Base-by-base conservation (phyloP, 768 basidiomycete genomes). In the Auricularia cornea region DNA sequence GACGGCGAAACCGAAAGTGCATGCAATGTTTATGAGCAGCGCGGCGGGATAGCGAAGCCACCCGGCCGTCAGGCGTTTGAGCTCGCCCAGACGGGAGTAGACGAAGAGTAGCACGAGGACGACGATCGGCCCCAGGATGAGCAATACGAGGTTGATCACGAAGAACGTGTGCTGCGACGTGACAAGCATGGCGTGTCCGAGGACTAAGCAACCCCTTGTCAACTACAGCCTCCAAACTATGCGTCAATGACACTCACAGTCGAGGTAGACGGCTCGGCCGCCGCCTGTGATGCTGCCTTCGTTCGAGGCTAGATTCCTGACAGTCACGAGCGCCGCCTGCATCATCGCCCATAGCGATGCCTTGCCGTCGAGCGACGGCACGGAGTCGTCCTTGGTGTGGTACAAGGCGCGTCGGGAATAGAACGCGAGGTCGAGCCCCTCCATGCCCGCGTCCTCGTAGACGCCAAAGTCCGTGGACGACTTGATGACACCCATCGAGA, bases 391-490 rank as follows among this genome's bases (percentile, higher is more conserved):
- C 69, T 81, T 81, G 0, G 91, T 92, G 71, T 94, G 92, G 67
- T 93, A 93, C 65, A 79, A 81, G 65, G 87, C 85, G 51, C 91
- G 79, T 1, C 84, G 84, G 64, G 79, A 81, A 72, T 92, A 93
- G 70, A 92, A 93, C 1, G 91, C 88, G 33, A 92, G 74, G 67
- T 93, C 91, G 3, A 91, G 77, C 3, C 91, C 91, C 54, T 83
- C 73, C 81, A 91, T 81, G 0, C 81, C 83, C 12, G 65, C 67
- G 41, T 76, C 72, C 28, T 78, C 76, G 65, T 90, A 94, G 10
- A 92, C 82, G 3, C 83, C 79, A 68, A 84, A 92, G 72, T 93
- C 91, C 0, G 92, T 93, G 3, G 75, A 78, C 11, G 87, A 89
- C 35, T 85, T 82, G 56, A 94, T 78, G 60, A 85, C 67, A 12